Conservation (phyloP, 345 rosid species). For the Citrus inodora region DNA sequence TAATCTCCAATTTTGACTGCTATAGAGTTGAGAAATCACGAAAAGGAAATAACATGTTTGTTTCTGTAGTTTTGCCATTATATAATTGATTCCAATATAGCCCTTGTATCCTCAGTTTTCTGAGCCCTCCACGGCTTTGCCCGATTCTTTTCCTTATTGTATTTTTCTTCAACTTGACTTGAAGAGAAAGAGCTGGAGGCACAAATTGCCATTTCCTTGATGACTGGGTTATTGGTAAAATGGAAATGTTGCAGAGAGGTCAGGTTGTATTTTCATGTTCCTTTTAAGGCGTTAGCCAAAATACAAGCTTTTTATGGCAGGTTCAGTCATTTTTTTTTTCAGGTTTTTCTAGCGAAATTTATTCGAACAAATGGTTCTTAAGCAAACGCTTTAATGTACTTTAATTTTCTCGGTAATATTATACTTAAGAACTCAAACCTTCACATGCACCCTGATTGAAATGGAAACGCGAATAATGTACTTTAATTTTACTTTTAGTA, state of each 20-base stretch:
- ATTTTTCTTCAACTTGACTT: background rate
- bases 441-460: no score
- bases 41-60: background rate
- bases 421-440: no score
- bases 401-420: no score
- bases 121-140: background rate
- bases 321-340: no score
- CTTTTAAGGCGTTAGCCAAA: no score
- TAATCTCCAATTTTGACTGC: constrained; percentile 21
- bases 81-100: background rate
- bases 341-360: no score
- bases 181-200: background rate
- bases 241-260: background rate
- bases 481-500: no score
- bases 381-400: no score
- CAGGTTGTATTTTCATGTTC: background rate
- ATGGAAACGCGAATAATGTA: background rate
- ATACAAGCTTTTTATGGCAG: no score
- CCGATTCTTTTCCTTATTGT: background rate
- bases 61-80: background rate
- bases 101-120: background rate
- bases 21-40: constrained; percentile 4
- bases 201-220: background rate
- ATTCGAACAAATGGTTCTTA: no score
- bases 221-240: background rate